These are phyloP conservation scores for Pythium diclinum DNA, from an alignment of 352 stramenopile species.

Conservation along the genomic window DNA sequence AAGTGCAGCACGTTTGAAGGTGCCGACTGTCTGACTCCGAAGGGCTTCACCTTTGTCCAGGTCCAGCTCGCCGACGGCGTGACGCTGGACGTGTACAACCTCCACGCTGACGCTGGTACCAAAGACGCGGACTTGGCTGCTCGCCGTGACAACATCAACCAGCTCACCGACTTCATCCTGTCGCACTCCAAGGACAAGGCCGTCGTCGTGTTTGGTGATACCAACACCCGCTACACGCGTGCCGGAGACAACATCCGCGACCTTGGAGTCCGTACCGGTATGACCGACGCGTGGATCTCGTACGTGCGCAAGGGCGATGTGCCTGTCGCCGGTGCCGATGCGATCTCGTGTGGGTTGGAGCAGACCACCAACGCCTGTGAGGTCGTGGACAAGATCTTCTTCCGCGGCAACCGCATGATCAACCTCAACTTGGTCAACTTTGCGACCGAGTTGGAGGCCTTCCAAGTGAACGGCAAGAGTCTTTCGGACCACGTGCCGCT, in stretches of 20 bases:
- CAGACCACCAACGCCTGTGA: constrained; percentile 44
- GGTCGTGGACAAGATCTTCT: constrained; percentile 65
- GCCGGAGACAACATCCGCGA: constrained; percentile 37
- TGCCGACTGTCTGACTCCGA: constrained; percentile 52
- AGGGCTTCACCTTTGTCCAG: constrained; percentile 47
- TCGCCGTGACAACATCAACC: constrained; percentile 38
- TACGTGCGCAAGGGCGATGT: constrained; percentile 33
- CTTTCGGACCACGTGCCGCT: constrained; percentile 52
- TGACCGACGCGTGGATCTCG: constrained; percentile 46
- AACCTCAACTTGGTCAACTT: constrained; percentile 36
- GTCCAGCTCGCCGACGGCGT: constrained; percentile 43
- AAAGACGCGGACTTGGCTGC: constrained; percentile 33
- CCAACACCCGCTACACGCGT: constrained; percentile 54
- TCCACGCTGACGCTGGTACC: constrained; percentile 42
- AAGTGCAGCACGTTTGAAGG: constrained; percentile 45
- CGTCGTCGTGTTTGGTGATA: constrained; percentile 55
- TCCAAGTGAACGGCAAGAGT: constrained; percentile 37
- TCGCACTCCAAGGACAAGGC: constrained; percentile 43
- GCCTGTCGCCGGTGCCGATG: constrained; percentile 34
- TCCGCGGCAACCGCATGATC: constrained; percentile 34
- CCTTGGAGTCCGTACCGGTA: constrained; percentile 27
- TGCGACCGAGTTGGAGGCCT: constrained; percentile 35
- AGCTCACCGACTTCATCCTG: constrained; percentile 43
- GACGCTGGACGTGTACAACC: constrained; percentile 48
- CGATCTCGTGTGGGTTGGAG: constrained; percentile 34